Percentiles rank a stretch among this genome's conserved stretches.
These are phyloP conservation scores for Parathielavia appendiculata DNA, from an alignment of 495 filamentous ascomycete species.

Conservation along the genomic window DNA sequence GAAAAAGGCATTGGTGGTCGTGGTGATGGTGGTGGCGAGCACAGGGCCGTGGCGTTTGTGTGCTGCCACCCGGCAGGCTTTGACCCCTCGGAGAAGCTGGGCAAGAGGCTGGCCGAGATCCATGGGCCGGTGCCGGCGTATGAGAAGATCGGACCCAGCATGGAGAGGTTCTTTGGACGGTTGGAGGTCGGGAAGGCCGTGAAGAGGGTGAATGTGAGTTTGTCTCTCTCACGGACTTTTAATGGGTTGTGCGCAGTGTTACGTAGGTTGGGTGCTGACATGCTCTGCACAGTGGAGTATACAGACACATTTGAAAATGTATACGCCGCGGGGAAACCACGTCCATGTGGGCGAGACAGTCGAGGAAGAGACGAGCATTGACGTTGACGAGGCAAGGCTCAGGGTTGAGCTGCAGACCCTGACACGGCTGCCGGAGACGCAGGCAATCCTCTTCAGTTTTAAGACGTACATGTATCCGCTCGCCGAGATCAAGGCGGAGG, in stretches of 20 bases:
- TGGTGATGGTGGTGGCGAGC: constrained; percentile 39
- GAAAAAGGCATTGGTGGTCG: constrained; percentile 11
- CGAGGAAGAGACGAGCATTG: constrained; percentile 43
- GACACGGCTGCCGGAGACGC: constrained; percentile 61
- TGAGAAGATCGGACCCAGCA: constrained; percentile 65
- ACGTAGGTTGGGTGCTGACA: neutral
- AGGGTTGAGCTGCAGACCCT: constrained; percentile 74
- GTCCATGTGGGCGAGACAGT: constrained; percentile 40
- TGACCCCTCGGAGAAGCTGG: constrained; percentile 58
- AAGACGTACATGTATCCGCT: constrained; percentile 77
- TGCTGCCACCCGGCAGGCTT: constrained; percentile 73
- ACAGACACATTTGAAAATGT: constrained; percentile 53
- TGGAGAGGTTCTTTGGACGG: constrained; percentile 69
- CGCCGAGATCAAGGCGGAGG: constrained; percentile 62
- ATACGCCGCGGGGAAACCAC: constrained; percentile 50
- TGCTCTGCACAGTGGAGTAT: constrained; percentile 55
- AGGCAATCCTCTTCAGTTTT: constrained; percentile 68
- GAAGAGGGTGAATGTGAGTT: constrained; percentile 49
- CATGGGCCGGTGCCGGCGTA: constrained; percentile 69
- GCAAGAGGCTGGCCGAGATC: constrained; percentile 57
- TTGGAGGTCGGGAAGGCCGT: constrained; percentile 53
- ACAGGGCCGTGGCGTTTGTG: constrained; percentile 61
- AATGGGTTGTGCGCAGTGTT: neutral
- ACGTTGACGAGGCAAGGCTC: constrained; percentile 50
- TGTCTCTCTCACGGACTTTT: neutral